Evolutionary conservation across 805 yeast species (phyloP), one percentile per base, ranked within the genome.

Genomic region (Yarrowia keelungensis): DNA sequence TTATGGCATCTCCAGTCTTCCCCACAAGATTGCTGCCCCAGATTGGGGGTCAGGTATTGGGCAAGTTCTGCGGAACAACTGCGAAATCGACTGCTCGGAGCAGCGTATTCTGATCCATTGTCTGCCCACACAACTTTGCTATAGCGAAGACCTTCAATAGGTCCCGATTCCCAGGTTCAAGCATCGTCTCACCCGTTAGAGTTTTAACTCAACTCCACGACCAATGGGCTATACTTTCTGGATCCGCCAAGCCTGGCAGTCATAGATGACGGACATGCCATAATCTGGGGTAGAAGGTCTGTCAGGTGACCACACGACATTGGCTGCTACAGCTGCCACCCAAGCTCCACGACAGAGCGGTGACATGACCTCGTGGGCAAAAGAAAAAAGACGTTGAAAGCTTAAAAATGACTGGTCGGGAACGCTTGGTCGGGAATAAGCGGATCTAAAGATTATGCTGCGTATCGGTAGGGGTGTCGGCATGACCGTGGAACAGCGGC

Each of bases 341-440:
- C 7, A 26, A 26, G 32, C 32, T 5, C 32, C 32, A 5, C 32
- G 32, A 5, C 32, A 26, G 32, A 26, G 32, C 32, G 4, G 32
- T 26, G 32, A 26, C 32, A 26, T 19, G 19, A 19, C 32, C 32
- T 26, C 32, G 32, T 38, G 53, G 19, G 10, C 36, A 26, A 22
- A 16, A 11, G 39, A 53, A 53, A 53, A 53, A 53, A 53, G 59
- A 38, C 59, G 59, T 38, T 53, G 39, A 53, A 53, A 39, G 45
- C 45, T 53, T 38, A 53, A 53, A 53, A 53, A 53, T 22, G 59
- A 53, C 59, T 53, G 59, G 59, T 14, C 59, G 45, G 59, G 59
- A 53, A 53, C 59, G 59, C 59, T 53, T 53, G 59, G 59, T 53
- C 59, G 59, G 59, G 59, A 53, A 39, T 39, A 53, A 53, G 59